Evolutionary conservation across 208 protist genomes (phyloP).

Genomic region (Herpetomonas tarakana): DNA sequence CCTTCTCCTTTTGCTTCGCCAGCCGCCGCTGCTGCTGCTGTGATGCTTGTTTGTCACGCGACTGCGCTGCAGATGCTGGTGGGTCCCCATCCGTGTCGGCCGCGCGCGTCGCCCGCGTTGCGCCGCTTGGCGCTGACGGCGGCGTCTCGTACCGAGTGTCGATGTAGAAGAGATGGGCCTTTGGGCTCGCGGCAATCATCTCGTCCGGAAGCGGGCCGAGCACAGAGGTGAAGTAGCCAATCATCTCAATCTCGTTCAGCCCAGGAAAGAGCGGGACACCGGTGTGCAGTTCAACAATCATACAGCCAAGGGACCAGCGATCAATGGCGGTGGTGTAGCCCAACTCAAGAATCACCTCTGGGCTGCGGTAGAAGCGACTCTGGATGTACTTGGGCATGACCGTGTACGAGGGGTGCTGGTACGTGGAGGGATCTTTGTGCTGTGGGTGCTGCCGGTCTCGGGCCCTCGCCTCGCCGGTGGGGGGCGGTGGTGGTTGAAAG

Average conservation of each 20-base stretch:
- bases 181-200: slow-evolving; percentile 71
- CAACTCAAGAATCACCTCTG: slow-evolving; percentile 96
- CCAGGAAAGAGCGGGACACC: slow-evolving; percentile 96
- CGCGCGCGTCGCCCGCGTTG: too few species aligned
- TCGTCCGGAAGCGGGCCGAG: slow-evolving; percentile 69
- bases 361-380: slow-evolving; percentile 97
- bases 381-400: slow-evolving; percentile 93
- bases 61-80: too few species aligned
- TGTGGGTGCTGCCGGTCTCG: too few species aligned
- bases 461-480: not conserved
- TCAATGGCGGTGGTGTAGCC: slow-evolving; percentile 96
- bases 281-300: slow-evolving; percentile 98
- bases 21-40: too few species aligned
- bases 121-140: too few species aligned
- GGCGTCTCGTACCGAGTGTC: not conserved
- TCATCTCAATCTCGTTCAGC: slow-evolving; percentile 94
- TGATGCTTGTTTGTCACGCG: too few species aligned
- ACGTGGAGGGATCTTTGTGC: not conserved
- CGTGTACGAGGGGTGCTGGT: slow-evolving; percentile 20
- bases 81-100: too few species aligned
- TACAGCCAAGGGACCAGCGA: slow-evolving; percentile 98
- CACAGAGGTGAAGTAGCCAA: slow-evolving; percentile 89
- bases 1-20: too few species aligned
- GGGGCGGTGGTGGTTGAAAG: too few species aligned
- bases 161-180: slow-evolving; percentile 48